phyloP scores from a whole-genome alignment of 2,329 filamentous ascomycete genomes.

The Ophiostoma novo-ulmi region DNA sequence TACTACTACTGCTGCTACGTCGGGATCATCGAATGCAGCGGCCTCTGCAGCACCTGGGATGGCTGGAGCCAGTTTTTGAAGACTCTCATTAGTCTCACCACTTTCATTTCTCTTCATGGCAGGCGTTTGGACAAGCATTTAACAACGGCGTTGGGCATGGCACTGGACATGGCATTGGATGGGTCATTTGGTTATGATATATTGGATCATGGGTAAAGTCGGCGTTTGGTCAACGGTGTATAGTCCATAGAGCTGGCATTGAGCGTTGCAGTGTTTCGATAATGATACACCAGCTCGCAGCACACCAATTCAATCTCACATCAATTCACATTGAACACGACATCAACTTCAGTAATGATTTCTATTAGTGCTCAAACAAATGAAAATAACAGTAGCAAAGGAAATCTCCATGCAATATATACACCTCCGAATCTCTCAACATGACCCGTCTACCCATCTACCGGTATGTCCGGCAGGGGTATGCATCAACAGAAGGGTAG shows the following conservation, averaged over 20 bases:
- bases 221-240: neutral
- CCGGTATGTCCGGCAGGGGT: conserved; percentile 59
- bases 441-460: neutral
- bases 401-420: conserved; percentile 21
- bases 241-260: neutral
- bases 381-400: neutral
- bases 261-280: no score
- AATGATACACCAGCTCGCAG: neutral
- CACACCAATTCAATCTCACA: neutral
- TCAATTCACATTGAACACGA: neutral
- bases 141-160: neutral
- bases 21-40: neutral
- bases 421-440: conserved; percentile 10
- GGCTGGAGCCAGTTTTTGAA: neutral
- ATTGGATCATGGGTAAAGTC: neutral
- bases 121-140: neutral
- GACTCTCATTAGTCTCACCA: neutral
- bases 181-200: neutral
- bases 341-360: neutral
- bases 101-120: neutral
- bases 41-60: neutral
- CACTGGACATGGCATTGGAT: neutral
- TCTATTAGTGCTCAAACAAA: neutral
- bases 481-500: conserved; percentile 53
- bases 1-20: neutral